phyloP scores from a whole-genome alignment of 306 rosid genomes.

The Cucumis melo region DNA sequence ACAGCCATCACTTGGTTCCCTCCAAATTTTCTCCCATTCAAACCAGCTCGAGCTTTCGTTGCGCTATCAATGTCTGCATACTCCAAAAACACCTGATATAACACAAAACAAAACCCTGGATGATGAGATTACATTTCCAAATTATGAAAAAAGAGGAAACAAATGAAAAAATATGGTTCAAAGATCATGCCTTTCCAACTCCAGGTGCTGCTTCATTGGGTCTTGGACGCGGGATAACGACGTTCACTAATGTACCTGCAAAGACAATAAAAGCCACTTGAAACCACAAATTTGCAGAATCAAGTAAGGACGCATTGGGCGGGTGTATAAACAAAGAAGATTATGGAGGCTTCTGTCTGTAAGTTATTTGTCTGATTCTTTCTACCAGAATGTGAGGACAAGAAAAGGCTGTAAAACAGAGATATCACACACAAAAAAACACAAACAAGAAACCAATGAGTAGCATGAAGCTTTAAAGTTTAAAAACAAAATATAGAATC shows the following conservation, averaged over 20 bases:
- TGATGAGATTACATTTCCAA: not conserved
- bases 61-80: constrained; percentile 74
- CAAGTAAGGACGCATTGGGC: constrained; percentile 10
- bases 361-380: constrained; percentile 66
- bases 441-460: constrained; percentile 25
- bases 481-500: not conserved
- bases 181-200: constrained; percentile 58
- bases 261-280: constrained; percentile 8
- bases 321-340: constrained; percentile 32
- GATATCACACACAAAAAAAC: constrained; percentile 23
- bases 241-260: constrained; percentile 72
- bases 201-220: constrained; percentile 57
- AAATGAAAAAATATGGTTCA: not conserved
- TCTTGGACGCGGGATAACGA: constrained; percentile 75
- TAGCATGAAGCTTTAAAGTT: constrained; percentile 8
- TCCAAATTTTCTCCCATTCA: constrained; percentile 82
- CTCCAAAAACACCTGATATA: constrained; percentile 73
- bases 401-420: constrained; percentile 73
- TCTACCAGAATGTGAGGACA: constrained; percentile 61
- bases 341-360: constrained; percentile 64
- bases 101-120: not conserved
- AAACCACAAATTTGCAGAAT: constrained; percentile 3
- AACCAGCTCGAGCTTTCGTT: constrained; percentile 67
- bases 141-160: not conserved
- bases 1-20: constrained; percentile 80